Evolutionary conservation across 2,329 filamentous ascomycete genomes (phyloP).

Genomic region (Penicillium paneum): DNA sequence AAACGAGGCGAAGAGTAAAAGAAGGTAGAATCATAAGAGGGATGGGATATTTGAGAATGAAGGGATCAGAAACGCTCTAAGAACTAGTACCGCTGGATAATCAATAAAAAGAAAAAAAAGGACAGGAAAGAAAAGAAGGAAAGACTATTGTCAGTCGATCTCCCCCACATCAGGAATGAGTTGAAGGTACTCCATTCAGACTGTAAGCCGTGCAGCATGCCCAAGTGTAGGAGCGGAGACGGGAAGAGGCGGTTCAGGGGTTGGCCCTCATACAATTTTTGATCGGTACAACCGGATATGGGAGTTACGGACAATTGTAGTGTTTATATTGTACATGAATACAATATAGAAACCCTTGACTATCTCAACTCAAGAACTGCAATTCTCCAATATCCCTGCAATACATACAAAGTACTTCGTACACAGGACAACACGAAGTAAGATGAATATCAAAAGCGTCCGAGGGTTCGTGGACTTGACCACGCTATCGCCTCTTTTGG

Average conservation of each 20-base stretch:
- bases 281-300: too few relatives aligned
- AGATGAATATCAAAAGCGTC: constrained; percentile 2
- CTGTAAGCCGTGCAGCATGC: constrained; percentile 10
- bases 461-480: neutral
- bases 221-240: constrained; percentile 17
- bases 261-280: constrained; percentile 5
- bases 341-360: too few relatives aligned
- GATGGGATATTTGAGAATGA: neutral
- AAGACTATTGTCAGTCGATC: constrained; percentile 18
- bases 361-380: too few relatives aligned
- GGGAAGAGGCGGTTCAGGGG: constrained; percentile 26
- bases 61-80: neutral
- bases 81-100: neutral
- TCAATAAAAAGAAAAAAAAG: constrained; percentile 3
- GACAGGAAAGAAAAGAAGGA: constrained; percentile 8
- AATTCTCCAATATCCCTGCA: neutral
- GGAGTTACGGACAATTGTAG: neutral
- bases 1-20: neutral
- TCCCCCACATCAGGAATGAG: constrained; percentile 22
- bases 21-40: neutral
- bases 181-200: constrained; percentile 2
- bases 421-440: too few relatives aligned
- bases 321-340: neutral
- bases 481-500: neutral
- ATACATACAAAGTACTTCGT: neutral